phyloP scores from a whole-genome alignment of 192 early-diverging fungal species.

The Obelidium mucronatum region DNA sequence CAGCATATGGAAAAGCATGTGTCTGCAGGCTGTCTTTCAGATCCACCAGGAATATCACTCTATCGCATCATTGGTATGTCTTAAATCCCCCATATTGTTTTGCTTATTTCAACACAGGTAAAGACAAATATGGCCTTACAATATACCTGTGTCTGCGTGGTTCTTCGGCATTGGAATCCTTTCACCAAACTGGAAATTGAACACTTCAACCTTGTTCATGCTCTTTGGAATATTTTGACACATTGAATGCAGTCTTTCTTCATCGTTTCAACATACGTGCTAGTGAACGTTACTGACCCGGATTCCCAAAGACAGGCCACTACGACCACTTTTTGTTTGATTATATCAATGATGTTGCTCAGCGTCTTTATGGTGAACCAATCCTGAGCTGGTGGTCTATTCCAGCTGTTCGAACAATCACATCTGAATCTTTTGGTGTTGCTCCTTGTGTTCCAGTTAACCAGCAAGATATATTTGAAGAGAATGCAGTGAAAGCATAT shows the following conservation, averaged over 20 bases:
- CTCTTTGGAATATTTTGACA: conserved; percentile 11
- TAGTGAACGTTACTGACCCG: not conserved
- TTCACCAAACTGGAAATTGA: not conserved
- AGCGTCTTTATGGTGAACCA: not conserved
- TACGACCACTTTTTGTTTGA: conserved; percentile 8
- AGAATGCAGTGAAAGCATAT: not conserved
- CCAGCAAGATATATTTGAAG: not conserved
- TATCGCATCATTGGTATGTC: not conserved
- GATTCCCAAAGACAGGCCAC: not conserved
- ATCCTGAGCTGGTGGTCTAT: conserved; percentile 1
- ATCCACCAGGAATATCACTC: conserved; percentile 1
- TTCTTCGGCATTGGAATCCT: not conserved
- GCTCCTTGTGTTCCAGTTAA: not conserved
- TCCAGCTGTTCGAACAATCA: not conserved
- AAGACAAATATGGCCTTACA: not conserved
- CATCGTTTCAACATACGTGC: conserved; percentile 7
- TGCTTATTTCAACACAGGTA: not conserved
- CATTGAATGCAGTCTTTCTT: not conserved
- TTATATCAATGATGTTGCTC: conserved; percentile 1
- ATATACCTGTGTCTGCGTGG: conserved; percentile 2
- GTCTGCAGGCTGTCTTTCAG: not conserved
- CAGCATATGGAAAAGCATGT: not conserved
- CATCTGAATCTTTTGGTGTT: not conserved
- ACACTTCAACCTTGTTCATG: not conserved
- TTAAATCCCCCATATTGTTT: not conserved